Conservation (phyloP, 331 rosid genomes). For the Rosa hybrid region DNA sequence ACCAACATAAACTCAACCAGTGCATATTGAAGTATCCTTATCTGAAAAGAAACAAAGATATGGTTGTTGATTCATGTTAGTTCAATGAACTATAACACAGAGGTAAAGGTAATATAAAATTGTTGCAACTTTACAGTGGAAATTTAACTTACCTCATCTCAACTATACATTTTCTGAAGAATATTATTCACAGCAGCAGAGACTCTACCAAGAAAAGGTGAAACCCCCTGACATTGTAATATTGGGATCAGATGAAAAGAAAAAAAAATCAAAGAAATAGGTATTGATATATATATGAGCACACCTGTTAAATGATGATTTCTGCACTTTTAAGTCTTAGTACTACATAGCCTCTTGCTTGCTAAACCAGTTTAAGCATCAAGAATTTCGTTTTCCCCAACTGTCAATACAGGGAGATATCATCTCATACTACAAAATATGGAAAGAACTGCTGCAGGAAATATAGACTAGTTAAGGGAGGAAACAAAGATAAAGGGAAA, state of each 20-base stretch:
- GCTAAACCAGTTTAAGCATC: constrained; percentile 81
- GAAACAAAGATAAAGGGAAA: not conserved
- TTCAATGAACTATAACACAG: too few relatives aligned
- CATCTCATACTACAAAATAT: not conserved
- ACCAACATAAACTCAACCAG: too few relatives aligned
- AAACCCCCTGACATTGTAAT: constrained; percentile 23
- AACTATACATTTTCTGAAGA: constrained; percentile 76
- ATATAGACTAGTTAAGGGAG: not conserved
- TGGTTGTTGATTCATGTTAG: too few relatives aligned
- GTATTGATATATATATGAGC: constrained; percentile 23
- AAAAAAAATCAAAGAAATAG: not conserved
- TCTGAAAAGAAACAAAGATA: too few relatives aligned
- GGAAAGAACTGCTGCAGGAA: not conserved
- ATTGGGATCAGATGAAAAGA: constrained; percentile 2
- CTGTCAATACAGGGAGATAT: constrained; percentile 35
- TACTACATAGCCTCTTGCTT: constrained; percentile 75
- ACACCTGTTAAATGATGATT: constrained; percentile 71
- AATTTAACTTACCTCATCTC: too few relatives aligned
- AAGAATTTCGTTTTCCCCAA: constrained; percentile 67
- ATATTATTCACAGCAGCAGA: constrained; percentile 75
- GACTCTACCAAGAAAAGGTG: constrained; percentile 55
- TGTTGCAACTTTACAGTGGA: too few relatives aligned
- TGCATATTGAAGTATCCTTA: too few relatives aligned
- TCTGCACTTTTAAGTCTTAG: constrained; percentile 68
- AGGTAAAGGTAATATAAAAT: too few relatives aligned